A percentile compares a stretch with the other conserved stretches of the same genome.
phyloP scores from a whole-genome alignment of 495 filamentous ascomycete genomes.

The Tetracladium setigerum region DNA sequence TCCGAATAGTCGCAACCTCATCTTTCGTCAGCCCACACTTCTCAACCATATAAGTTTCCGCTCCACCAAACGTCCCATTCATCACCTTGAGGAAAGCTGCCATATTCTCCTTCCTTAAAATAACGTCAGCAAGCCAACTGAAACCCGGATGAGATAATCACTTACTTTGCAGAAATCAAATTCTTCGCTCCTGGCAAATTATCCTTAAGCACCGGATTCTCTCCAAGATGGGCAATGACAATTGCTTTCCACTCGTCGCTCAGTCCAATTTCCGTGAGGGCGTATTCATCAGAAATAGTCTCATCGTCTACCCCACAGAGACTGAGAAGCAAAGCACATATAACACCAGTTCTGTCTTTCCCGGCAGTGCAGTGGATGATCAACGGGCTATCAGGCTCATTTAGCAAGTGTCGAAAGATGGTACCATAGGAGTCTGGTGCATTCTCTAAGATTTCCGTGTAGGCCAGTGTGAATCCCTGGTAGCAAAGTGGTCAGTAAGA shows the following conservation, averaged over 20 bases:
- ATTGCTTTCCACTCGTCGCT: slow-evolving; percentile 30
- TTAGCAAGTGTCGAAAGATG: slow-evolving; percentile 20
- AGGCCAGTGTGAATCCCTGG: slow-evolving; percentile 21
- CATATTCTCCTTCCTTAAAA: slow-evolving; percentile 45
- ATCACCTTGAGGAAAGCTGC: slow-evolving; percentile 41
- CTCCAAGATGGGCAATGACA: slow-evolving; percentile 36
- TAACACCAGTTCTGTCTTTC: slow-evolving; percentile 58
- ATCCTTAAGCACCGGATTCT: slow-evolving; percentile 32
- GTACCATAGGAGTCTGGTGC: slow-evolving; percentile 18
- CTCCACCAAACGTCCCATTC: slow-evolving; percentile 44
- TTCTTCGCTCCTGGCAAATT: slow-evolving; percentile 31
- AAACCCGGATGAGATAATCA: slow-evolving; percentile 9
- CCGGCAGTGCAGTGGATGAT: slow-evolving; percentile 56
- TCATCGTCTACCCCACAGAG: slow-evolving; percentile 49
- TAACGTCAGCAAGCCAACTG: background rate
- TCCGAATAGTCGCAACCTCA: slow-evolving; percentile 38
- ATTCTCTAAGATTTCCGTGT: slow-evolving; percentile 17
- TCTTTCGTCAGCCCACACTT: slow-evolving; percentile 43
- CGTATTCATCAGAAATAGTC: slow-evolving; percentile 54
- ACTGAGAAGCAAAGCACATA: slow-evolving; percentile 50
- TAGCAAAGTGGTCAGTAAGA: background rate
- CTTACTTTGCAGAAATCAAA: slow-evolving; percentile 44
- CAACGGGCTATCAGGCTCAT: slow-evolving; percentile 29
- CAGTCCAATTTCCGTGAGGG: slow-evolving; percentile 48
- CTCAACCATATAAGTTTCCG: slow-evolving; percentile 46